phyloP scores from a whole-genome alignment of 2,329 filamentous ascomycete genomes.

The Aspergillus ochraceus region DNA sequence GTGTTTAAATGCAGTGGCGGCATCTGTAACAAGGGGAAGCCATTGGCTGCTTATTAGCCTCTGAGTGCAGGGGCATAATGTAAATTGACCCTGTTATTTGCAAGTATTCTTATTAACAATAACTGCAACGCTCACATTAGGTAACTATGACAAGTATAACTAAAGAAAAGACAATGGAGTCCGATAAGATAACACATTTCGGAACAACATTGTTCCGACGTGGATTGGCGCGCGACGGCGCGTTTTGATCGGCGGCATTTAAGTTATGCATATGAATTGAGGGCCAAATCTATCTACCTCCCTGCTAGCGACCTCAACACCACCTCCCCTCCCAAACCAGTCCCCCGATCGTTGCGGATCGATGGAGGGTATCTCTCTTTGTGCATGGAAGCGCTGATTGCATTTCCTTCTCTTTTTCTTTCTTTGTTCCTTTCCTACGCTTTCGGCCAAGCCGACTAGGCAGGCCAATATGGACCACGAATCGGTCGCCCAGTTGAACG shows the following conservation, averaged over 20 bases:
- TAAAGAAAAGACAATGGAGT: neutral
- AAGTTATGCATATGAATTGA: neutral
- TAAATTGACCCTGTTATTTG: neutral
- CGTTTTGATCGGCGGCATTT: slow-evolving; percentile 8
- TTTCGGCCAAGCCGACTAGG: neutral
- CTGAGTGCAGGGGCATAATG: neutral
- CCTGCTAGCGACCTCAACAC: neutral
- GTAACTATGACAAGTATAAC: too few relatives aligned
- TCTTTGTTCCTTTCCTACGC: neutral
- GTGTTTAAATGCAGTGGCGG: neutral
- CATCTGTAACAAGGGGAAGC: neutral
- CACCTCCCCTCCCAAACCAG: neutral
- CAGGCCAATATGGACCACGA: neutral
- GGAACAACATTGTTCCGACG: slow-evolving; percentile 13
- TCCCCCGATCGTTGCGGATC: neutral
- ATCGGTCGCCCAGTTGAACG: neutral
- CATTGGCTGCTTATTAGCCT: neutral
- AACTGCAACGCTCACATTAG: slow-evolving; percentile 87
- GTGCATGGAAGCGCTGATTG: neutral
- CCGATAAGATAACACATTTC: slow-evolving; percentile 21
- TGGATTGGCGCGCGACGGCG: slow-evolving; percentile 11
- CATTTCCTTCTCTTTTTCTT: neutral
- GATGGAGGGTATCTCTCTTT: neutral
- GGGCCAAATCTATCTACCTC: neutral
- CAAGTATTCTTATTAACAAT: slow-evolving; percentile 53